A percentile compares a stretch with the other conserved stretches of the same genome.
phyloP scores from a whole-genome alignment of 202 grass and related monocot species.

The Panicum hallii region DNA sequence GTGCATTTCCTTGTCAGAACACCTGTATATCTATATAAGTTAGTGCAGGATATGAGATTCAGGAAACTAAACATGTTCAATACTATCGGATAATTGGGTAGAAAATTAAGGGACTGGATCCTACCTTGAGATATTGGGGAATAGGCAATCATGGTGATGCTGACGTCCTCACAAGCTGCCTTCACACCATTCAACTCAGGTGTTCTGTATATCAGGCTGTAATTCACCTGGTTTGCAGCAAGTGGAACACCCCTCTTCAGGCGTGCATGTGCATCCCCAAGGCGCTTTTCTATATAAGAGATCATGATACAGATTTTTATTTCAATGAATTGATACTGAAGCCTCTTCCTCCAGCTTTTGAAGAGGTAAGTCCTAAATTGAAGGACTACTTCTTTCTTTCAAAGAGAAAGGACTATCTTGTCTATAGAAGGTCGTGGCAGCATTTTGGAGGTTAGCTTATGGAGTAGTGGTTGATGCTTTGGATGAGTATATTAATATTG shows the following conservation, averaged over 20 bases:
- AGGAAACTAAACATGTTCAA: neutral
- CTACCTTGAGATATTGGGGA: conserved; percentile 89
- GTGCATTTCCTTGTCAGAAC: conserved; percentile 86
- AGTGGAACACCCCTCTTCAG: conserved; percentile 85
- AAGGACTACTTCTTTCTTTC: too few species aligned
- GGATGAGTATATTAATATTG: too few species aligned
- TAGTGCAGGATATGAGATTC: neutral
- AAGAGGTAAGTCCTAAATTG: too few species aligned
- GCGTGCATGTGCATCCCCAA: conserved; percentile 70
- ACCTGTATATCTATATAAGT: conserved; percentile 51
- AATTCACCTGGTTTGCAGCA: conserved; percentile 93
- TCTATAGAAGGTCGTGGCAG: too few species aligned
- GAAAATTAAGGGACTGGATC: neutral
- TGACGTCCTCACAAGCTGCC: conserved; percentile 78
- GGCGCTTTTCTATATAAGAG: conserved; percentile 64
- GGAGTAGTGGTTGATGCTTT: too few species aligned
- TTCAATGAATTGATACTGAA: neutral
- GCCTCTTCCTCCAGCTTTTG: too few species aligned
- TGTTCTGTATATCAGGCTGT: conserved; percentile 85
- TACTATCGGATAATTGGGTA: neutral
- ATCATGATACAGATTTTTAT: neutral
- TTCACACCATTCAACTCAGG: conserved; percentile 93
- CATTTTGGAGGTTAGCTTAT: too few species aligned
- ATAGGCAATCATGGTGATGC: conserved; percentile 89
- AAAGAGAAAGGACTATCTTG: too few species aligned